Base-by-base conservation (phyloP, 257 asterid species). In the Forsythia viridissima region DNA sequence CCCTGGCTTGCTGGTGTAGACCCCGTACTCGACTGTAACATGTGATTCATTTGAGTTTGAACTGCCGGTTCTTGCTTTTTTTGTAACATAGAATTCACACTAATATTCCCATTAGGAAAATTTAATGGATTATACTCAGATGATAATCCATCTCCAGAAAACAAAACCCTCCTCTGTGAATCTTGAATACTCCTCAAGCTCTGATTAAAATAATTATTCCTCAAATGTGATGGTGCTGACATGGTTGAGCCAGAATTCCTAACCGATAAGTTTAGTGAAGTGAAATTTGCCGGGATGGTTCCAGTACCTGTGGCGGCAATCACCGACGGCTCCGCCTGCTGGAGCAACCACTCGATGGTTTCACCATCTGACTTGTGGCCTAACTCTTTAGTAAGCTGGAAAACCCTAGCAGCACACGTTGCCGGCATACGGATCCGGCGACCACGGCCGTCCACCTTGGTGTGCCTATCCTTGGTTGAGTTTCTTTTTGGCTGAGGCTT, bases 221-320 rank as follows among this genome's bases (percentile, higher is more conserved):
- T 76, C 40, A 88, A 55, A 40, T 81, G 88, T 15, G 81, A 84
- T 4, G 93, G 94, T 1, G 93, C 92, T 0, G 94, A 90, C 13
- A 90, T 71, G 34, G 87, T 90, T 1, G 92, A 86, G 1, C 97
- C 94, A 0, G 97, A 89, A 79, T 91, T 90, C 40, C 97, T 37
- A 12, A 82, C 80, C 0, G 98, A 90, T 18, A 93, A 84, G 10
- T 93, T 93, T 3, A 93, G 90, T 0, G 98, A 89, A 0, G 88
- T 79, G 55, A 90, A 90, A 41, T 93, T 93, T 0, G 98, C 97
- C 11, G 98, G 97, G n/a, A 93, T 93, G 0, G 97, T 93, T 10
- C 98, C 98, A 18, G 97, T 90, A 0, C 97, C 97, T 0, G 98
- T 93, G 84, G 98, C 97, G 61, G 98, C 98, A 48, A 91, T 82